These are phyloP conservation scores for Tricholoma matsutake DNA, from an alignment of 768 basidiomycete genomes.

Conservation along the genomic window DNA sequence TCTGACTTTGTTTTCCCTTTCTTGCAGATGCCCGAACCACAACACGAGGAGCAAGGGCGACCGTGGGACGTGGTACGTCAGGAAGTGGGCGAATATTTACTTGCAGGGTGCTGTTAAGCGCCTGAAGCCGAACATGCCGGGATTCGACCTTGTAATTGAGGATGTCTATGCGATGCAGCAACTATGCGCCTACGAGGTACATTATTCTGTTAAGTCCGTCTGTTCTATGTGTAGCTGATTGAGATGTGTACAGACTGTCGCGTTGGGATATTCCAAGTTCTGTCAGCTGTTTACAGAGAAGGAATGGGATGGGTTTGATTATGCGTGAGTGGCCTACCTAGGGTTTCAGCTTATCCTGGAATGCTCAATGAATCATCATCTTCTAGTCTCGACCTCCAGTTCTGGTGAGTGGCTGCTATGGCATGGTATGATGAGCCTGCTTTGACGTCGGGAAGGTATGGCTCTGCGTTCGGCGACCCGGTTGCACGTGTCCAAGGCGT, in stretches of 20 bases:
- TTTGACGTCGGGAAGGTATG: conserved; percentile 45
- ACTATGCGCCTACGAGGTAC: conserved; percentile 81
- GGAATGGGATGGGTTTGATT: conserved; percentile 93
- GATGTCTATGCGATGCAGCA: conserved; percentile 80
- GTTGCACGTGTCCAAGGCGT: conserved; percentile 73
- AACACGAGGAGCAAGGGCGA: conserved; percentile 40
- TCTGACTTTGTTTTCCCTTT: not conserved
- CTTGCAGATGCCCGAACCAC: conserved; percentile 62
- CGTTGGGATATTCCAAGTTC: conserved; percentile 87
- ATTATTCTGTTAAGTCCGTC: conserved; percentile 9
- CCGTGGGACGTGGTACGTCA: conserved; percentile 56
- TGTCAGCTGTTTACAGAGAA: conserved; percentile 87
- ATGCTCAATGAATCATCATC: not conserved
- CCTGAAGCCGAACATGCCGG: conserved; percentile 54
- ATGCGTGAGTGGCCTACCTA: conserved; percentile 50
- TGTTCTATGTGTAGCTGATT: conserved; percentile 1
- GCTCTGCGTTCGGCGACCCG: conserved; percentile 79
- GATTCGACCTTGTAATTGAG: conserved; percentile 59
- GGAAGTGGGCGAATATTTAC: conserved; percentile 70
- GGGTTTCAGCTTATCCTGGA: not conserved
- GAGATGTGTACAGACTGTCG: conserved; percentile 62
- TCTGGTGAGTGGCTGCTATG: conserved; percentile 42
- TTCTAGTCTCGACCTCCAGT: conserved; percentile 57
- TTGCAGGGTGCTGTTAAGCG: conserved; percentile 62
- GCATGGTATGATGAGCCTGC: not conserved